phyloP scores from a whole-genome alignment of 2,329 filamentous ascomycete genomes.

The Claviceps sp. region DNA sequence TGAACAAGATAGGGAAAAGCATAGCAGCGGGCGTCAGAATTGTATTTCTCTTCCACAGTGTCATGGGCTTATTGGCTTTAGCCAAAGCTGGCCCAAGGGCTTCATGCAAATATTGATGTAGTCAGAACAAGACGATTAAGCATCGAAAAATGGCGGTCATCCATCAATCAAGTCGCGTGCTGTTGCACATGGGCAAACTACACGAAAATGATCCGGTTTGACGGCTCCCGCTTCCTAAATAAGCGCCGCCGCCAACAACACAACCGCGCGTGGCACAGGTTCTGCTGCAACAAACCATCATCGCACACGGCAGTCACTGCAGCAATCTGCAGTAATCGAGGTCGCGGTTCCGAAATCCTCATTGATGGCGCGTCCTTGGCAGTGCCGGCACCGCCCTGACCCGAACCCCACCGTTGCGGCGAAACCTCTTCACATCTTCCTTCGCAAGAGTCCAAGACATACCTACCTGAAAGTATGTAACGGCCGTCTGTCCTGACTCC shows the following conservation, averaged over 20 bases:
- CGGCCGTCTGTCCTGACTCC: too few species aligned
- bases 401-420: neutral
- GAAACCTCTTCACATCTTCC: neutral
- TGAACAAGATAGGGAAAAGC: neutral
- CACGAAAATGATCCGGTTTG: too few species aligned
- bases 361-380: neutral
- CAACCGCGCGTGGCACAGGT: neutral
- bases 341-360: neutral
- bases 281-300: neutral
- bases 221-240: neutral
- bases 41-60: neutral
- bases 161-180: neutral
- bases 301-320: neutral
- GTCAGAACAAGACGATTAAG: neutral
- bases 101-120: neutral
- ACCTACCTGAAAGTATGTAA: too few species aligned
- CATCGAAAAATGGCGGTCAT: neutral
- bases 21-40: neutral
- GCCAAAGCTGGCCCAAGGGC: too few species aligned
- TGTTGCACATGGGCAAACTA: too few species aligned
- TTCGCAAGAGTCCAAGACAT: neutral
- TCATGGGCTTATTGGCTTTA: neutral
- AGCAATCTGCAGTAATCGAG: neutral
- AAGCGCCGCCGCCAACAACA: neutral
- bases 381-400: neutral